A percentile compares a stretch with the other conserved stretches of the same genome.
phyloP scores from a whole-genome alignment of 2,329 filamentous ascomycete species.

The Exophiala sp. region DNA sequence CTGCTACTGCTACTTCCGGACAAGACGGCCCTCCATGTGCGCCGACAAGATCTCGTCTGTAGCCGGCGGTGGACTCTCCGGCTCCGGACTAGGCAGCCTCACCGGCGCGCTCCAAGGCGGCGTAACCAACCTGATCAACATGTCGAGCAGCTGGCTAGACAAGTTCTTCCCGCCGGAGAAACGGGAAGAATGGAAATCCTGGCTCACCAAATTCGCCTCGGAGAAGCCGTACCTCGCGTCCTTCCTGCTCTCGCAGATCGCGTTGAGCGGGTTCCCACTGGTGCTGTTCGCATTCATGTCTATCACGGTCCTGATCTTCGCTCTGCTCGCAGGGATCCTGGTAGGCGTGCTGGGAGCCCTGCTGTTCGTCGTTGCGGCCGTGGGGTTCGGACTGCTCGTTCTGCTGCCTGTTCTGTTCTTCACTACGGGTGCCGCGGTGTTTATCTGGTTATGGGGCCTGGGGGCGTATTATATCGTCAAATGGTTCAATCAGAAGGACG shows the following conservation, averaged over 20 bases:
- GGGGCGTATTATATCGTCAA: slow-evolving; percentile 44
- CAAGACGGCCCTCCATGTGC: slow-evolving; percentile 6
- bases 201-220: slow-evolving; percentile 51
- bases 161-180: slow-evolving; percentile 55
- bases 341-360: slow-evolving; percentile 47
- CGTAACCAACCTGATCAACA: slow-evolving; percentile 21
- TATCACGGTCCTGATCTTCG: slow-evolving; percentile 56
- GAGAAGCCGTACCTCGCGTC: slow-evolving; percentile 64
- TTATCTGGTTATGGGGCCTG: slow-evolving; percentile 63
- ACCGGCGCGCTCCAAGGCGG: slow-evolving; percentile 21
- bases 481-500: slow-evolving; percentile 24
- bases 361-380: slow-evolving; percentile 62
- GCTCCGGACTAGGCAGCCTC: slow-evolving; percentile 9
- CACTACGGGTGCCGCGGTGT: slow-evolving; percentile 55
- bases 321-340: slow-evolving; percentile 55
- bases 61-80: neutral
- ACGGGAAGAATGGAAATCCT: slow-evolving; percentile 52
- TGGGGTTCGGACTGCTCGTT: slow-evolving; percentile 59
- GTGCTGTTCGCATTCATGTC: slow-evolving; percentile 63
- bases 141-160: slow-evolving; percentile 37
- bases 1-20: no score
- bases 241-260: slow-evolving; percentile 60
- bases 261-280: slow-evolving; percentile 62
- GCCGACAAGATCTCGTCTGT: neutral
- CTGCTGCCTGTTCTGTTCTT: slow-evolving; percentile 64